Conservation (phyloP, 2,329 filamentous ascomycete genomes). For the Ophiostoma pallidulum region DNA sequence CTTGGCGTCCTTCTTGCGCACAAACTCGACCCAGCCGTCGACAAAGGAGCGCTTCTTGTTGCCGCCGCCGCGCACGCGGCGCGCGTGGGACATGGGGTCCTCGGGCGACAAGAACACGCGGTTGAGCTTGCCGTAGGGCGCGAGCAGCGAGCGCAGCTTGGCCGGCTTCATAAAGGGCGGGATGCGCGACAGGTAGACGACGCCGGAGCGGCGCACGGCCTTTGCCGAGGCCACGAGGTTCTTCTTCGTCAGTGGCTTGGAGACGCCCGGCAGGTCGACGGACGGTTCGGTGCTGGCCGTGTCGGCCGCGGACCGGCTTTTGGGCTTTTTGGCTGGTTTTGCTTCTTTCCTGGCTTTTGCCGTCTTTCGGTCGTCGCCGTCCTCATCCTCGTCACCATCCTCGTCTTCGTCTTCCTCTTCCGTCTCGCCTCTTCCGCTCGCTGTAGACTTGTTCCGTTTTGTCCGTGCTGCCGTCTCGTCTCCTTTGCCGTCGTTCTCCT, state of each 20-base stretch:
- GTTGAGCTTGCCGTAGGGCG: conserved; percentile 65
- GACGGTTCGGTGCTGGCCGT: conserved; percentile 13
- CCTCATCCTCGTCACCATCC: conserved; percentile 5
- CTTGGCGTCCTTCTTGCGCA: conserved; percentile 67
- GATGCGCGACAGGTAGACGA: conserved; percentile 74
- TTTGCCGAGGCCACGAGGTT: conserved; percentile 57
- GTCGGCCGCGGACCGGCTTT: not conserved
- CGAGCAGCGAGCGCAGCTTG: conserved; percentile 65
- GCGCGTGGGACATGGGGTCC: conserved; percentile 54
- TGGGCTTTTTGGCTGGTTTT: conserved; percentile 2
- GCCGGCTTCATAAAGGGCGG: conserved; percentile 82
- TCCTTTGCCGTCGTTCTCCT: not conserved
- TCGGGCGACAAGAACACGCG: conserved; percentile 74
- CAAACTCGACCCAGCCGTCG: conserved; percentile 82
- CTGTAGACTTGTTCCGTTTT: not conserved
- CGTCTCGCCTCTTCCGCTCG: not conserved
- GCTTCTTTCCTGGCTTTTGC: conserved; percentile 14
- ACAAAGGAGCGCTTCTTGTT: conserved; percentile 77
- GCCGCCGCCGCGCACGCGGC: conserved; percentile 61
- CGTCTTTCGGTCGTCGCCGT: conserved; percentile 11
- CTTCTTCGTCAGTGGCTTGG: conserved; percentile 51
- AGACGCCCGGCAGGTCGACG: conserved; percentile 34
- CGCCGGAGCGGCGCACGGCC: conserved; percentile 63
- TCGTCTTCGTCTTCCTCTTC: not conserved
- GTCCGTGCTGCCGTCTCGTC: not conserved